Base-by-base conservation (phyloP, 2,329 filamentous ascomycete genomes). In the Talaromyces sp. region DNA sequence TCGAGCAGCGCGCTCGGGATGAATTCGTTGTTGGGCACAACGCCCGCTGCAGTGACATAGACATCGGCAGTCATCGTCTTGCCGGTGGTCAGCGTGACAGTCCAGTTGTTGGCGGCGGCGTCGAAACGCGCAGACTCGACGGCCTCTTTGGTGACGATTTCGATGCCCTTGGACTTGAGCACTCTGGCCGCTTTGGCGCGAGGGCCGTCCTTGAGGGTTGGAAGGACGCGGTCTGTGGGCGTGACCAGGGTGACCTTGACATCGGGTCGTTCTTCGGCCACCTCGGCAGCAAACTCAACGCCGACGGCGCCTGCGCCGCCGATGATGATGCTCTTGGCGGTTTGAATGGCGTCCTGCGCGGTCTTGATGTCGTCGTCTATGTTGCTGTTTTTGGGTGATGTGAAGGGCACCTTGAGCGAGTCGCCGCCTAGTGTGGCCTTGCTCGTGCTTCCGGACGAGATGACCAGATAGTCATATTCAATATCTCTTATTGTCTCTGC, bases 11-110 rank as follows among this genome's bases (percentile, higher is more conserved):
- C 67, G 4, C 67, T 57, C 0, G 84, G 82, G 1, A 87, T 71
- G 69, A 80, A 86, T 9, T 72, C 74, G 22, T 78, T 82, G 70
- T 84, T 85, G 0, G 83, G 83, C 8, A 71, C 67, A 13, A 80
- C 80, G 30, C 84, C 84, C 15, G 77, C 77, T 0, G 81, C 81
- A 3, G 80, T 77, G 60, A 86, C 79, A 67, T 82, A 85, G 27
- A 84, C 63, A 65, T 86, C 84, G 2, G 79, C 76, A 1, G 75
- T 74, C 44, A 82, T 65, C 2, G 70, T 75, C 53, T 78, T 73
- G 49, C 83, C 83, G 61, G 82, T 80, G 63, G 71, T 72, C 19
- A 84, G 69, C 3, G 68, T 67, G 27, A 83, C 66, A 4, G 76
- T 75, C 62, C 77, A 81, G 54, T 74, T 74, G 30, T 73, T 77